Evolutionary conservation across 2,329 filamentous ascomycete species (phyloP).

Genomic region (Xylaria polymorpha): DNA sequence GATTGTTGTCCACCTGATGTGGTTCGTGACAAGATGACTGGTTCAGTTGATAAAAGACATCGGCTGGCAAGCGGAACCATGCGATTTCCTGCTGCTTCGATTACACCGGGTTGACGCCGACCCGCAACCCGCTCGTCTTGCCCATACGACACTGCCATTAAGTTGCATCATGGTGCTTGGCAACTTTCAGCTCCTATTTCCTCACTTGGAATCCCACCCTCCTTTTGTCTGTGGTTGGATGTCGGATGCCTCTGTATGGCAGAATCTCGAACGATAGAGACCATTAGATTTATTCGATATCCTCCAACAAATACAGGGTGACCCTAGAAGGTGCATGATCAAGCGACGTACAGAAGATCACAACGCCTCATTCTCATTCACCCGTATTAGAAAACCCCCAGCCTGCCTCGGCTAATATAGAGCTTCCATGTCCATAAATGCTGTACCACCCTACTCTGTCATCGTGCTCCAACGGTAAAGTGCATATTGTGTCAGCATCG

Average conservation of each 20-base stretch:
- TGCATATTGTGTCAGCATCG: constrained; percentile 3
- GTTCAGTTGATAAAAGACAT: constrained; percentile 3
- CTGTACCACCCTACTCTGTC: not conserved
- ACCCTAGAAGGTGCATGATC: constrained; percentile 13
- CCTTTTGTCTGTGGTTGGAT: not conserved
- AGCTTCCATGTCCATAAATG: constrained; percentile 9
- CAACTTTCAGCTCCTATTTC: constrained; percentile 34
- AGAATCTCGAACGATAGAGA: constrained; percentile 2
- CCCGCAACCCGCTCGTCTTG: constrained; percentile 1
- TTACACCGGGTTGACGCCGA: constrained; percentile 11
- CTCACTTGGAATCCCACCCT: constrained; percentile 25
- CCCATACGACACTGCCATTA: not conserved
- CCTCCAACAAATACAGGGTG: not conserved
- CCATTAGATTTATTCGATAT: not conserved
- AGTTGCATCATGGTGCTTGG: constrained; percentile 29
- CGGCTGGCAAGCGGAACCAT: constrained; percentile 11
- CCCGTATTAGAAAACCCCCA: not conserved
- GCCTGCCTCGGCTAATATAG: constrained; percentile 12
- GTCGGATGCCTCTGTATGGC: not conserved
- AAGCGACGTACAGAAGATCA: constrained; percentile 26
- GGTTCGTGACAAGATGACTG: not conserved
- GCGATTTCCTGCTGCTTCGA: not conserved
- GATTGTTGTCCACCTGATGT: not conserved
- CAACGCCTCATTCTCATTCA: constrained; percentile 8
- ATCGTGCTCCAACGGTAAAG: constrained; percentile 2